Evolutionary conservation across 768 basidiomycete genomes (phyloP).

Genomic region (Daedalea quercina): DNA sequence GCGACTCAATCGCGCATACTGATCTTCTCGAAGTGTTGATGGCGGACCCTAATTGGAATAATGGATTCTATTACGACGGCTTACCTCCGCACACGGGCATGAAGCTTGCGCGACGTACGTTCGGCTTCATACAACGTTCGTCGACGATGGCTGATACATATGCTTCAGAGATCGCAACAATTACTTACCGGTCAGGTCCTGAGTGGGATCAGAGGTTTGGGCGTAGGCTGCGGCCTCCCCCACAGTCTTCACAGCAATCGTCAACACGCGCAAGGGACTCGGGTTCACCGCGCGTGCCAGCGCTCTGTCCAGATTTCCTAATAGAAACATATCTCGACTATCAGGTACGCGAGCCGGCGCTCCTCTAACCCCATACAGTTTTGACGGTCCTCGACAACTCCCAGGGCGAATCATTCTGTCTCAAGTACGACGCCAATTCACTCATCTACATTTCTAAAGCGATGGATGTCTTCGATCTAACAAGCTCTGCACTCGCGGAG

Average conservation of each 20-base stretch:
- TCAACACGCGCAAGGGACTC: neutral
- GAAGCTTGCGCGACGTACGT: conserved; percentile 94
- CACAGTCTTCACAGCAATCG: conserved; percentile 26
- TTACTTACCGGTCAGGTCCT: conserved; percentile 97
- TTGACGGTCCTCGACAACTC: neutral
- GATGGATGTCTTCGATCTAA: conserved; percentile 99
- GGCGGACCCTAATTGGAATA: conserved; percentile 99
- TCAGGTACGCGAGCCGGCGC: conserved; percentile 34
- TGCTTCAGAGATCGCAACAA: conserved; percentile 87
- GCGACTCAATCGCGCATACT: neutral
- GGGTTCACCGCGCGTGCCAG: conserved; percentile 39
- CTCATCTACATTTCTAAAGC: conserved; percentile 98
- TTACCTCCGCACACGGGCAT: conserved; percentile 97
- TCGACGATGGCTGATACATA: neutral
- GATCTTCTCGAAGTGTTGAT: conserved; percentile 68
- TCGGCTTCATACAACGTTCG: neutral
- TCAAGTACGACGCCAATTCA: conserved; percentile 98
- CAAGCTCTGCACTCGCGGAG: conserved; percentile 61
- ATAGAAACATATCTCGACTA: conserved; percentile 99
- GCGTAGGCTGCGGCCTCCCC: conserved; percentile 51
- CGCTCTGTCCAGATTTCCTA: conserved; percentile 92
- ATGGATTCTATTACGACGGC: conserved; percentile 94
- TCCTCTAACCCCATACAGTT: neutral
- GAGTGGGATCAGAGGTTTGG: conserved; percentile 99
- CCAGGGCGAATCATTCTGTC: conserved; percentile 92